Evolutionary conservation across 2,329 filamentous ascomycete species (phyloP).

Genomic region (Alternaria rosae): DNA sequence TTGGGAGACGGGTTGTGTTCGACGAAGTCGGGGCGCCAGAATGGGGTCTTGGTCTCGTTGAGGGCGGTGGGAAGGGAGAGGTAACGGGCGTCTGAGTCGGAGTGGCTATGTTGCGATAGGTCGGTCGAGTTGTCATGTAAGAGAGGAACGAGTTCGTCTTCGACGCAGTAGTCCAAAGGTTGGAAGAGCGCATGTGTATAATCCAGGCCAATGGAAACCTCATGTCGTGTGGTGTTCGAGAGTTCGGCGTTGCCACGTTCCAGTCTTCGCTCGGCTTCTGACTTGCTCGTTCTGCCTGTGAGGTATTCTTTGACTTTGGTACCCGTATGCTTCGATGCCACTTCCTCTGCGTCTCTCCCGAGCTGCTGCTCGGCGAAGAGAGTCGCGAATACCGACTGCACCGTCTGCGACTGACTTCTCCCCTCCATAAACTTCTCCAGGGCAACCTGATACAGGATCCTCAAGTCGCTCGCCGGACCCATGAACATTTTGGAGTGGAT

Average conservation of each 20-base stretch:
- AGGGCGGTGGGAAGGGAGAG: slow-evolving; percentile 51
- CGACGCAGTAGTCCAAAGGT: slow-evolving; percentile 32
- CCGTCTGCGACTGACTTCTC: slow-evolving; percentile 40
- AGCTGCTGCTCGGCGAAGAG: slow-evolving; percentile 65
- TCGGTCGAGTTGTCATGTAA: slow-evolving; percentile 46
- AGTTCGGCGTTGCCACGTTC: slow-evolving; percentile 33
- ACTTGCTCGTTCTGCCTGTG: slow-evolving; percentile 44
- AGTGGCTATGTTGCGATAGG: slow-evolving; percentile 45
- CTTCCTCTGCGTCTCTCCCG: slow-evolving; percentile 52
- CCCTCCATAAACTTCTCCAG: slow-evolving; percentile 47
- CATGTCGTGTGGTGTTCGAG: slow-evolving; percentile 51
- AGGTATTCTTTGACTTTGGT: slow-evolving; percentile 27
- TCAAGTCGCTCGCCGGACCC: slow-evolving; percentile 60
- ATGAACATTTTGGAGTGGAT: slow-evolving; percentile 60
- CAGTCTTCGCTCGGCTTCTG: slow-evolving; percentile 40
- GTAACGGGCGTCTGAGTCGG: slow-evolving; percentile 37
- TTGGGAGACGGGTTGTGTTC: slow-evolving; percentile 39
- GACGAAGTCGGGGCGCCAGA: slow-evolving; percentile 38
- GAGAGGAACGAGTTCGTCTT: slow-evolving; percentile 38
- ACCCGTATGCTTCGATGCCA: slow-evolving; percentile 7
- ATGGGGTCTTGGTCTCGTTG: slow-evolving; percentile 36
- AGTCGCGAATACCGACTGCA: slow-evolving; percentile 58
- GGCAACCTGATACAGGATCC: slow-evolving; percentile 55
- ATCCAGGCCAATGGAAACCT: slow-evolving; percentile 62
- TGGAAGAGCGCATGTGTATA: slow-evolving; percentile 60